Evolutionary conservation across 2,329 filamentous ascomycete species (phyloP), one percentile per base, ranked within the genome.

Genomic region (Stachybotrys echinatus): DNA sequence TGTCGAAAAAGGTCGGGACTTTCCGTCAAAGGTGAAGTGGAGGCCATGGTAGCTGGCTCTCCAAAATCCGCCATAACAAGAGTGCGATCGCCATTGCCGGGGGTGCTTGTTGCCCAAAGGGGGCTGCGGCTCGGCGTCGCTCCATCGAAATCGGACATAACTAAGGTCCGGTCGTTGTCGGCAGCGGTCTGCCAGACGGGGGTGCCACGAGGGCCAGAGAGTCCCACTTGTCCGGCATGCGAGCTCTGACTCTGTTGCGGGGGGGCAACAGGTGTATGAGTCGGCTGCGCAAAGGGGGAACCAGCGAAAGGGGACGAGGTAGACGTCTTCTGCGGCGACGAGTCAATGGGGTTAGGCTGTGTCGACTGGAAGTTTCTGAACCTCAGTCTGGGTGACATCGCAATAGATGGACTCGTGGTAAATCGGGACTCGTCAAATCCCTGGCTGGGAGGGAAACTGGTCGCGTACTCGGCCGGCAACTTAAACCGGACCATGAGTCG

Each of bases 401-500:
- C 58, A 20, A 54, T 51, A 2, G 57, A 61, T 7, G 59, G 60
- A 2, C 60, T 55, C 4, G 48, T 46, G 12, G 57, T 55, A 10
- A 60, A 61, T 3, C 37, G 55, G 31, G 59, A 58, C 34, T 62
- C 61, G n/a, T 65, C 58, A 18, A 55, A 53, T 3, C 59, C 62
- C 47, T 66, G 61, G 48, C 50, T 63, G 2, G 52, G 42, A 12
- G 65, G 62, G 48, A 70, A 67, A 40, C 66, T 49, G 34, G 56
- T 48, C 22, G 62, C 59, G 48, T 62, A 62, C 50, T 65, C 50
- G 20, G 57, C 52, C 47, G 67, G 63, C 48, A 70, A 42, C 67
- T 70, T 70, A 67, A 69, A 69, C 63, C 65, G 58, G 52, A 69
- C 66, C 49, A 68, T 54, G 37, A 70, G 61, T 49, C 64, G 58